Evolutionary conservation across 1,284 basidiomycete species (phyloP), one percentile per base, ranked within the genome.

Genomic region (Leccinum pallidistipes): DNA sequence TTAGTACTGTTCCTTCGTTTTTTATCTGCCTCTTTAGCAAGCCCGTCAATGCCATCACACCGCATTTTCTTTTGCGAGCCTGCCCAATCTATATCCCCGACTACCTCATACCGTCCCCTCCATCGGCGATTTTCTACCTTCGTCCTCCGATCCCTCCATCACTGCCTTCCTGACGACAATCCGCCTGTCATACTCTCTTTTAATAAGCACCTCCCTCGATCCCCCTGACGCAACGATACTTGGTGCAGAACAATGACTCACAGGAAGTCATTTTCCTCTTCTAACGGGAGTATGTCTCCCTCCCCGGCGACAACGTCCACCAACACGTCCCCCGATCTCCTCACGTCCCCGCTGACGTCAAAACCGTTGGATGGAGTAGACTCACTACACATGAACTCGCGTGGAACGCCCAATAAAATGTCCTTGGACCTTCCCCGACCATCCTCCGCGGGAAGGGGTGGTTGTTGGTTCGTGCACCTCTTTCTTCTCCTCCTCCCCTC

Each of bases 391-490:
- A 65, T 67, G 27, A 69, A 74, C 62, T 73, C 78, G 7, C 77
- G 79, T 31, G 78, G 76, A 58, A 83, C 84, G 18, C 83, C 85
- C 16, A 80, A 76, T 67, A 81, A 79, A 64, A 73, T 80, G 55
- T 74, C 83, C 24, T 72, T 80, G 10, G 84, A 85, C 66, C 76
- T 85, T 36, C 79, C 86, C 60, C 81, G 86, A 56, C 78, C 81
- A 36, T 74, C 80, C 52, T 79, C 82, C 27, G 79, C 83, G 53
- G 81, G 86, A 65, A 88, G 86, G 74, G 89, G 88, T 63, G 88
- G 88, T 55, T 91, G 89, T 76, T 90, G 88, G 89, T 90, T 72
- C 69, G 88, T 78, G 7, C 8, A 21, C 38, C 5, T 34, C 31
- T 36, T 7, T 11, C 24, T 16, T 29, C 60, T 14, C n/a, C 60